Percentiles rank a stretch among this genome's conserved stretches.
Evolutionary conservation across 345 rosid genomes (phyloP).

Genomic region (Aquilaria yunnanensis): DNA sequence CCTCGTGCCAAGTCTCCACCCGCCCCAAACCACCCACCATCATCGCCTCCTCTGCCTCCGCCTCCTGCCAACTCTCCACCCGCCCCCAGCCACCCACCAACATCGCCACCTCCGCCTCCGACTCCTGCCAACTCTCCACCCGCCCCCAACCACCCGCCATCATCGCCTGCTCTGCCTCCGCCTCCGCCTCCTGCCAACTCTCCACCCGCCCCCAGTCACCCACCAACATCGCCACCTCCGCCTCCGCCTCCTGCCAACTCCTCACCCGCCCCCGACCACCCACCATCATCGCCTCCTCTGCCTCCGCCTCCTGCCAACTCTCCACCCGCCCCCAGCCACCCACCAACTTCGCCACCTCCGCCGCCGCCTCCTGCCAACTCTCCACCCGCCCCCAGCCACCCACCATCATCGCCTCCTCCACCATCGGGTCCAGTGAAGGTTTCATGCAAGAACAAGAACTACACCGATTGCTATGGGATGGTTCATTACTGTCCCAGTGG

Average conservation of each 20-base stretch:
- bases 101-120: neutral
- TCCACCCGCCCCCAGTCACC: constrained; percentile 3
- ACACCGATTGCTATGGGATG: constrained; percentile 33
- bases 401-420: constrained; percentile 30
- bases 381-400: constrained; percentile 1
- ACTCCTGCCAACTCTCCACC: constrained; percentile 9
- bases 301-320: constrained; percentile 5
- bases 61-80: constrained; percentile 1
- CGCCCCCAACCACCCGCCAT: constrained; percentile 8
- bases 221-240: constrained; percentile 10
- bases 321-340: constrained; percentile 1
- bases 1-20: constrained; percentile 6
- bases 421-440: constrained; percentile 29
- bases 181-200: constrained; percentile 5
- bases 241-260: neutral
- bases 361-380: constrained; percentile 14
- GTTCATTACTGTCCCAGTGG: constrained; percentile 35
- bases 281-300: constrained; percentile 14
- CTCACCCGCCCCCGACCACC: constrained; percentile 10
- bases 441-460: constrained; percentile 30
- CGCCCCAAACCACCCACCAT: constrained; percentile 4
- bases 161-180: constrained; percentile 8
- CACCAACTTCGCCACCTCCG: constrained; percentile 30
- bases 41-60: constrained; percentile 13
- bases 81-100: constrained; percentile 13